These are phyloP conservation scores for Juncus inflexus DNA, from an alignment of 176 grass and related monocot species.

Conservation along the genomic window DNA sequence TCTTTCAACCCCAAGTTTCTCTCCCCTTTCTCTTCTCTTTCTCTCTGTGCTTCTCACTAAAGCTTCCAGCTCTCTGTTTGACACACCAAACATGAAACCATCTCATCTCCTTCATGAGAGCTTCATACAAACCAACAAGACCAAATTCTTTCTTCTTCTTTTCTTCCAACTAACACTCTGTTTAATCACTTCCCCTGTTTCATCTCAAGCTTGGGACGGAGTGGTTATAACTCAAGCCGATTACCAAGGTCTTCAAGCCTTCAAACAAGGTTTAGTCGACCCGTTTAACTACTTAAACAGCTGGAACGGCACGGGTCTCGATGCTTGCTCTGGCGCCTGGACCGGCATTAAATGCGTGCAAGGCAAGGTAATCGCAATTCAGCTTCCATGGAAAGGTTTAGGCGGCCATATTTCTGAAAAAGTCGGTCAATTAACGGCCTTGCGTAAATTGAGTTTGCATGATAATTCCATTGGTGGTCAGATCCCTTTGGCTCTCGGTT, in stretches of 20 bases:
- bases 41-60: background rate
- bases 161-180: background rate
- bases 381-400: slow-evolving; percentile 75
- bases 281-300: slow-evolving; percentile 51
- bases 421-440: slow-evolving; percentile 64
- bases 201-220: slow-evolving; percentile 42
- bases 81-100: background rate
- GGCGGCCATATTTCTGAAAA: slow-evolving; percentile 66
- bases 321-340: slow-evolving; percentile 87
- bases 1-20: slow-evolving; percentile 13
- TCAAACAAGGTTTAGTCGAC: slow-evolving; percentile 59
- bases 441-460: slow-evolving; percentile 80
- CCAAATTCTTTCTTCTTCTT: background rate
- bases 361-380: slow-evolving; percentile 79
- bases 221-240: slow-evolving; percentile 68
- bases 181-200: background rate
- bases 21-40: background rate
- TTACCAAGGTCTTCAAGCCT: slow-evolving; percentile 73
- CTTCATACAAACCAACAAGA: background rate
- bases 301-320: slow-evolving; percentile 90
- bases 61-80: slow-evolving; percentile 5
- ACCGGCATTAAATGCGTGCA: slow-evolving; percentile 67
- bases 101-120: slow-evolving; percentile 1
- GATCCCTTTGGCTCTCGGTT: slow-evolving; percentile 49
- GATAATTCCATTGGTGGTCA: slow-evolving; percentile 80